Conservation (phyloP, 1,284 basidiomycete species). For the Inonotus hispidus region DNA sequence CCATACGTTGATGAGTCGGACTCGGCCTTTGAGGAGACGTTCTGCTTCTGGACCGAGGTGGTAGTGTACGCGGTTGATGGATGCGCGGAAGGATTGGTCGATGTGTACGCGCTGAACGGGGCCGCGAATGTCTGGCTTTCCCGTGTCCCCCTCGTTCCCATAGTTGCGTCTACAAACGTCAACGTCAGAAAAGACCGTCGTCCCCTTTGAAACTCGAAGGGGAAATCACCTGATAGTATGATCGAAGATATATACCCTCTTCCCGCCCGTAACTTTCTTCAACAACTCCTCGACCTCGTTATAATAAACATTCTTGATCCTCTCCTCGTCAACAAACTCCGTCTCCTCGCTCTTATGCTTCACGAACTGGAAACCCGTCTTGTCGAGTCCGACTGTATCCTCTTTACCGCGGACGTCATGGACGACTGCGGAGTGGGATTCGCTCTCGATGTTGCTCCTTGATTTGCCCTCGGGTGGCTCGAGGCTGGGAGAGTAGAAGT, state of each 20-base stretch:
- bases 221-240: conserved; percentile 12
- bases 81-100: conserved; percentile 50
- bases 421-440: conserved; percentile 24
- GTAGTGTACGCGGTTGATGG: conserved; percentile 45
- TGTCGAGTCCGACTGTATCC: conserved; percentile 21
- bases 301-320: conserved; percentile 25
- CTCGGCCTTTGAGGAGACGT: conserved; percentile 44
- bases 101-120: conserved; percentile 38
- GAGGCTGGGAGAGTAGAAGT: neutral
- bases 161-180: neutral
- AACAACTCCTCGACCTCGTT: conserved; percentile 25
- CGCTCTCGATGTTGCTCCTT: conserved; percentile 23
- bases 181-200: neutral
- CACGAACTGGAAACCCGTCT: conserved; percentile 19
- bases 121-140: neutral
- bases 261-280: conserved; percentile 27
- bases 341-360: conserved; percentile 13
- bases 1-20: conserved; percentile 54
- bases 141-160: neutral
- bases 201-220: conserved; percentile 7
- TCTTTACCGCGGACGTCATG: conserved; percentile 21
- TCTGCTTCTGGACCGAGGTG: conserved; percentile 46
- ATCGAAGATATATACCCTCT: conserved; percentile 28
- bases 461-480: conserved; percentile 25
- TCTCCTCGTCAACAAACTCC: conserved; percentile 27